Conservation (phyloP, 495 filamentous ascomycete genomes). For the Sporormia fimetaria region DNA sequence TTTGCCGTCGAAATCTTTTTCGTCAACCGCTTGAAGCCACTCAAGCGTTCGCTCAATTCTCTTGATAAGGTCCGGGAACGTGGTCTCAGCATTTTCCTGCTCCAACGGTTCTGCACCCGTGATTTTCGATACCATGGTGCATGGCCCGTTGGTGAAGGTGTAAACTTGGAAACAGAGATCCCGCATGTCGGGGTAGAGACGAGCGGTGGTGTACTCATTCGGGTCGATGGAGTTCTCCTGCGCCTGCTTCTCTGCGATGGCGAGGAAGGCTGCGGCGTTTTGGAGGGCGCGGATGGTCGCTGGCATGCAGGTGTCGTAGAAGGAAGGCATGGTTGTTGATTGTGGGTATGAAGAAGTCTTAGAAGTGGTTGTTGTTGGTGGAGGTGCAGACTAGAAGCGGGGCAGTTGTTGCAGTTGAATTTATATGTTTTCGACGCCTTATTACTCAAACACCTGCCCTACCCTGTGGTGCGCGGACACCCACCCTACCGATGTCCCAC, state of each 20-base stretch:
- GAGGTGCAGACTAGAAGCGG: no score
- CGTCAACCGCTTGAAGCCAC: slow-evolving; percentile 11
- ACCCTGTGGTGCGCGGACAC: no score
- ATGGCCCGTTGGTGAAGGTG: slow-evolving; percentile 17
- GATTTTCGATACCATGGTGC: slow-evolving; percentile 4
- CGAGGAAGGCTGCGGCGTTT: slow-evolving; percentile 21
- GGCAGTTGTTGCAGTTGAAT: no score
- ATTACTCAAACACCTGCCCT: no score
- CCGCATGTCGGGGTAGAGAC: slow-evolving; percentile 23
- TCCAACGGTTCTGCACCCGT: slow-evolving; percentile 2
- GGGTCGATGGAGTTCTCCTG: slow-evolving; percentile 12
- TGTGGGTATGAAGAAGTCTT: no score
- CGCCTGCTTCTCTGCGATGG: slow-evolving; percentile 18
- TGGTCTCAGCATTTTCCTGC: slow-evolving; percentile 17
- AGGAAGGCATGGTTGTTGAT: slow-evolving; percentile 2
- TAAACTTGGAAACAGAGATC: slow-evolving; percentile 24
- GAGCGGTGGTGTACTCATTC: slow-evolving; percentile 8
- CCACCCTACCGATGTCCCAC: no score
- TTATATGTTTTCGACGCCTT: no score
- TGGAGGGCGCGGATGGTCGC: slow-evolving; percentile 15
- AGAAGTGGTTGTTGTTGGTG: no score
- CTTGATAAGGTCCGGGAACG: slow-evolving; percentile 17
- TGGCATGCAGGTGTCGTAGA: slow-evolving; percentile 15
- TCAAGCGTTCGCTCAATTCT: slow-evolving; percentile 17
- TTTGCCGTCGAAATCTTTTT: slow-evolving; percentile 12